Evolutionary conservation across 1,284 basidiomycete species (phyloP).

Genomic region (Sporisorium exsertum): DNA sequence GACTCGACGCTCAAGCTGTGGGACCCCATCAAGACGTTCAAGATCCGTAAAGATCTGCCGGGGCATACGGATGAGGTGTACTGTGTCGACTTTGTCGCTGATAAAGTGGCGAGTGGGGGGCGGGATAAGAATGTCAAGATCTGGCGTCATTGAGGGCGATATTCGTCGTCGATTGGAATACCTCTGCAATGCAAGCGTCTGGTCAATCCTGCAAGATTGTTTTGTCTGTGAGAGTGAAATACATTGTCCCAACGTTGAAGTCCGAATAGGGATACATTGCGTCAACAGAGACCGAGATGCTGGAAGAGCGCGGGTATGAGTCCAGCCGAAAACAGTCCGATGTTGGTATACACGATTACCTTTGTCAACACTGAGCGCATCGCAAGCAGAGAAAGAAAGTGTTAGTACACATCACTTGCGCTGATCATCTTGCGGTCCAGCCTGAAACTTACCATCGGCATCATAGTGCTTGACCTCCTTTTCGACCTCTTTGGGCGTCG

Average conservation of each 20-base stretch:
- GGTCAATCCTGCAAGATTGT: not conserved
- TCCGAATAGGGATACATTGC: not conserved
- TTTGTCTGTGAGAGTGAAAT: not conserved
- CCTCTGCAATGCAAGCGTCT: not conserved
- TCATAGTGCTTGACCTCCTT: slow-evolving; percentile 79
- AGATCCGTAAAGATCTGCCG: slow-evolving; percentile 91
- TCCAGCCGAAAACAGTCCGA: slow-evolving; percentile 74
- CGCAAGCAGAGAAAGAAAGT: not conserved
- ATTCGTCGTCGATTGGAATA: not conserved
- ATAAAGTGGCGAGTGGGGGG: slow-evolving; percentile 96
- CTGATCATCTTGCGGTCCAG: not conserved
- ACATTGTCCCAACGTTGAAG: not conserved
- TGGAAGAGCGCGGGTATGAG: slow-evolving; percentile 53
- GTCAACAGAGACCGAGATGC: slow-evolving; percentile 37
- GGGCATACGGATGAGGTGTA: slow-evolving; percentile 98
- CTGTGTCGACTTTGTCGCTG: slow-evolving; percentile 82
- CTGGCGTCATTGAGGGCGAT: slow-evolving; percentile 53
- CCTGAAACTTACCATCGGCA: slow-evolving; percentile 73
- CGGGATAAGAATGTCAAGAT: slow-evolving; percentile 75
- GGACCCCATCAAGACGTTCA: slow-evolving; percentile 71
- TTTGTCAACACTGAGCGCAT: slow-evolving; percentile 78
- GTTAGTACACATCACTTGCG: not conserved
- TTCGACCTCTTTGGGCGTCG: slow-evolving; percentile 10
- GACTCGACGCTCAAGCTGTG: slow-evolving; percentile 81
- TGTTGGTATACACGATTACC: slow-evolving; percentile 88